Evolutionary conservation across 345 rosid genomes (phyloP), one percentile per base, ranked within the genome.

Genomic region (Cardiospermum halicacabum): DNA sequence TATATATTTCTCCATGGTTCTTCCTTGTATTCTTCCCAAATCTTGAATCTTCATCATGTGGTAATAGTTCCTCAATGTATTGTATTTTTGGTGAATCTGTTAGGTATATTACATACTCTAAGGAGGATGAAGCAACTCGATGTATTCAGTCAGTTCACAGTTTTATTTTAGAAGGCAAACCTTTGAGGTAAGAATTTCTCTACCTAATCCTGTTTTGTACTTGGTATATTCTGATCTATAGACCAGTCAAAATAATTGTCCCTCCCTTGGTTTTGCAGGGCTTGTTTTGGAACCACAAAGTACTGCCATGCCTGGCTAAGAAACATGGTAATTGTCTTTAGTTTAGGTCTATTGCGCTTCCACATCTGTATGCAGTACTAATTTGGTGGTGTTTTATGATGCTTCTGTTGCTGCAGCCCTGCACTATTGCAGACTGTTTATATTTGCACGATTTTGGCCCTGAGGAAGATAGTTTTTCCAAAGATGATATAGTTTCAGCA

Each of bases 231-330:
- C 34, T 15, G 30, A 18, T 28, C 19, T 47, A 55, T 64, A n/a
- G 21, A 62, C 25, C 4, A 28, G 22, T 42, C 4, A 7, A 24
- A 37, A 47, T 51, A 45, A 22, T 26, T 25, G 26, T 32, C 19
- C 7, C 30, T 32, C 30, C 1, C n/a, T n/a, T 62, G 56, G 26
- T 12, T 27, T 69, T 53, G 16, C 80, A 88, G 91, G 80, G 96
- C 91, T 10, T 88, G 88, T 73, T 88, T 88, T 75, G 96, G 91
- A 69, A 88, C 96, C 60, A 85, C 96, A 42, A 85, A 88, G 73
- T 88, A 88, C 57, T 88, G 96, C 58, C 91, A 88, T 73, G 88
- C 89, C 50, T 88, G 96, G 96, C 77, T 85, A 61, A 82, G 89
- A 78, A 85, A 84, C 75, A 75, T 73, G 86, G 91, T 87, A 72